Percentiles rank a stretch among this genome's conserved stretches.
phyloP scores from a whole-genome alignment of 495 filamentous ascomycete genomes.

The Niebla homalea region DNA sequence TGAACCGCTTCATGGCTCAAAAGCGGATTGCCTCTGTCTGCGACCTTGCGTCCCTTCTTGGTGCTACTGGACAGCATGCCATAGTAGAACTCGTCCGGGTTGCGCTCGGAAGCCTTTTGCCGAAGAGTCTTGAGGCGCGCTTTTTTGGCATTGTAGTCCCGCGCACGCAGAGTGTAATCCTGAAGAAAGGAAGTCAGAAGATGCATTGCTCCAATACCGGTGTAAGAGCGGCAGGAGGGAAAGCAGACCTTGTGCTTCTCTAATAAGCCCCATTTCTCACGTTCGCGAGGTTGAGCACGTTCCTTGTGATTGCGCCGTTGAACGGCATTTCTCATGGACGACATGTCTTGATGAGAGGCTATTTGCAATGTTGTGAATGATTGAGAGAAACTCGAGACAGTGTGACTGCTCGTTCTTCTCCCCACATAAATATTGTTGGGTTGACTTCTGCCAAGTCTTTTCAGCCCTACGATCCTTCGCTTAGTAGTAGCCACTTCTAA shows the following conservation, averaged over 20 bases:
- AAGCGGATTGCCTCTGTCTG: slow-evolving; percentile 36
- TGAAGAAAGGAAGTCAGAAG: slow-evolving; percentile 17
- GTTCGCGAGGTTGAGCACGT: slow-evolving; percentile 72
- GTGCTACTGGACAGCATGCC: slow-evolving; percentile 66
- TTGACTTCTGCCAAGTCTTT: background rate
- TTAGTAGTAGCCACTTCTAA: background rate
- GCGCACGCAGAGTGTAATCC: slow-evolving; percentile 86
- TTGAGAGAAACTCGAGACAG: too few species aligned
- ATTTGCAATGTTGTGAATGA: background rate
- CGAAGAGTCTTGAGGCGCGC: slow-evolving; percentile 61
- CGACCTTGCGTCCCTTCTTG: slow-evolving; percentile 45
- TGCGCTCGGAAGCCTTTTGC: slow-evolving; percentile 71
- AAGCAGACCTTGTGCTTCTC: slow-evolving; percentile 68
- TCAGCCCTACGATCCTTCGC: background rate
- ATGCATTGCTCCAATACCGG: background rate
- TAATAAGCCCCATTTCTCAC: slow-evolving; percentile 69
- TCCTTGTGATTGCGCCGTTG: slow-evolving; percentile 69
- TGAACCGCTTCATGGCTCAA: slow-evolving; percentile 60
- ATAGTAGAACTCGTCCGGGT: slow-evolving; percentile 94
- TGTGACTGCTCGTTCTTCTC: too few species aligned
- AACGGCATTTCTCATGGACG: slow-evolving; percentile 70
- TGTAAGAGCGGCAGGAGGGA: background rate
- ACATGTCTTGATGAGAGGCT: slow-evolving; percentile 37
- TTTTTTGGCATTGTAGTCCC: slow-evolving; percentile 80
- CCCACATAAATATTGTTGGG: too few species aligned